Base-by-base conservation (phyloP, 805 yeast genomes). In the Maudiozyma saulgeensis region DNA sequence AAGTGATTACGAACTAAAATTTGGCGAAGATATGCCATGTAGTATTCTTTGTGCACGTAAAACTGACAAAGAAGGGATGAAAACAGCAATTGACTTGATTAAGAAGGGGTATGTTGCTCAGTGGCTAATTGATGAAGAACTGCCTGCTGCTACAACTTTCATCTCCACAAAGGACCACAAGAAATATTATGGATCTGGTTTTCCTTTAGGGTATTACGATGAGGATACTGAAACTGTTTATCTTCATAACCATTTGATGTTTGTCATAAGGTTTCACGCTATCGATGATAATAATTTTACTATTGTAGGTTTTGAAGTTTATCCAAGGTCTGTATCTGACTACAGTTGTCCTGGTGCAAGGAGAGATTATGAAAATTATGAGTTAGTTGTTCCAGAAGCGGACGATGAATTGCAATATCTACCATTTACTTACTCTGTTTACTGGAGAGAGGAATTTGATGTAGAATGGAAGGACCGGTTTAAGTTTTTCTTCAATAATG, bases 121-220 rank as follows among this genome's bases (percentile, higher is more conserved):
- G 59, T 88, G 96, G 96, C 66, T 78, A 25, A 71, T 88, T 15
- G 96, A 89, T 67, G 86, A 82, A 21, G 66, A 62, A 38, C 68
- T 88, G 34, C 96, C 96, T 0, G 95, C 93, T 7, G 91, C 96
- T 1, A 87, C 96, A 0, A 84, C 95, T 0, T 84, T 82, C 55
- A 77, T 82, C 34, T 75, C 79, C 26, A 75, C 77, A 7, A 78
- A 75, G 12, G 76, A 75, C 44, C 72, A 77, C 18, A 77, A 78
- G 54, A 81, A 84, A 57, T 85, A 83, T 66, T 88, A 88, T 57
- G 84, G 88, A 5, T 80, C 93, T 3, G 96, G 96, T 2, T 88
- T 89, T 68, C 90, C 95, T 2, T 64, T 88, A 34, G 96, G 96
- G 0, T 82, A 77, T 56, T 78, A 77, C 19, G 77, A 76, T 54